phyloP scores from a whole-genome alignment of 2,329 filamentous ascomycete genomes.

The Penicillium sp. region DNA sequence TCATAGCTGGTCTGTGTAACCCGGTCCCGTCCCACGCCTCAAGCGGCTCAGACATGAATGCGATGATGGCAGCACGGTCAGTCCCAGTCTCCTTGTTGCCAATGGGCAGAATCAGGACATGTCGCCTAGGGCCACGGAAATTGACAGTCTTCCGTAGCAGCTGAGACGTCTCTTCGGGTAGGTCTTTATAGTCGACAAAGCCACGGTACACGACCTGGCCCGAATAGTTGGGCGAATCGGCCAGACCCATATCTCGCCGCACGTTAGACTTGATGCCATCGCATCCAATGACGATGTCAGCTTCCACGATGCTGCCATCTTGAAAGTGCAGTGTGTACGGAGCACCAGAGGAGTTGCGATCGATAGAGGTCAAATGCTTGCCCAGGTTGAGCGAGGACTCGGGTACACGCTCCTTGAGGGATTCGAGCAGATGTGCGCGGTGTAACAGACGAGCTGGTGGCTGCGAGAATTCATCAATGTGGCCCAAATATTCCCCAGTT shows the following conservation, averaged over 20 bases:
- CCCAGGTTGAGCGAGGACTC: constrained; percentile 23
- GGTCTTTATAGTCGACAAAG: constrained; percentile 33
- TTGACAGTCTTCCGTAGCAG: constrained; percentile 34
- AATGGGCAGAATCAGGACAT: constrained; percentile 38
- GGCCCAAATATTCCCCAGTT: constrained; percentile 27
- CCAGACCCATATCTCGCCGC: constrained; percentile 30
- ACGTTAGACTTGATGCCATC: constrained; percentile 50
- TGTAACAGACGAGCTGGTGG: constrained; percentile 27
- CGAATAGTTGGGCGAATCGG: constrained; percentile 31
- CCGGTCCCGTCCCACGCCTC: constrained; percentile 34
- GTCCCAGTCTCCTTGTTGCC: constrained; percentile 33
- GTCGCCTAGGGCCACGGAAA: constrained; percentile 31
- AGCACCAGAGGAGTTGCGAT: constrained; percentile 19
- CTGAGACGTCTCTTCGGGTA: constrained; percentile 27
- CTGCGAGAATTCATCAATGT: constrained; percentile 27
- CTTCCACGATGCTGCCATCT: constrained; percentile 42
- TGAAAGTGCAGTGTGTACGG: constrained; percentile 40
- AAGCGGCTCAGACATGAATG: constrained; percentile 37
- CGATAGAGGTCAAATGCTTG: constrained; percentile 24
- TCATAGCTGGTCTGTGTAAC: constrained; percentile 35
- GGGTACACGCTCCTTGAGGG: constrained; percentile 32
- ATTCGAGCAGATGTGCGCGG: constrained; percentile 35
- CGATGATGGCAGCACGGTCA: constrained; percentile 33
- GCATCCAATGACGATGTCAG: constrained; percentile 45
- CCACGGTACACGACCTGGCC: constrained; percentile 39